Percentiles rank a stretch among this genome's conserved stretches.
phyloP scores from a whole-genome alignment of 345 rosid genomes.

The Lumnitzera littorea region DNA sequence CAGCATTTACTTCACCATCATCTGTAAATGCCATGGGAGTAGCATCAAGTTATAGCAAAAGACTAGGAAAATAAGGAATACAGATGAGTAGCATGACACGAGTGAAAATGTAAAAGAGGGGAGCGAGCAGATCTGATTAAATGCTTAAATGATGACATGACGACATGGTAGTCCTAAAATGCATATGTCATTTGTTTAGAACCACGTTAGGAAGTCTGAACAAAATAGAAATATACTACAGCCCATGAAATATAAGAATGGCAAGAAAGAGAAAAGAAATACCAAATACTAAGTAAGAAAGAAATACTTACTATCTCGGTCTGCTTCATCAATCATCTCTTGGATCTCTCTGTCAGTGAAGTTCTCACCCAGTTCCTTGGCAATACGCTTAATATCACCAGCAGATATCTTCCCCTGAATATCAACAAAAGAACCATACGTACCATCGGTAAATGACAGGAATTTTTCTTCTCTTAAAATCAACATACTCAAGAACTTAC shows the following conservation, averaged over 20 bases:
- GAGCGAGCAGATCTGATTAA: too few species aligned
- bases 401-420: constrained; percentile 70
- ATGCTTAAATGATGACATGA: too few species aligned
- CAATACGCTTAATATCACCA: constrained; percentile 49
- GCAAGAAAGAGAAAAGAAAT: too few species aligned
- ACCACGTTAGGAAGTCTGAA: background rate
- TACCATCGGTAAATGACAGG: background rate
- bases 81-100: too few species aligned
- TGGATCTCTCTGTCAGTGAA: constrained; percentile 62
- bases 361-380: constrained; percentile 74
- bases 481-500: constrained; percentile 24
- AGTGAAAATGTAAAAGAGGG: too few species aligned
- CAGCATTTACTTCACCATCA: constrained; percentile 62
- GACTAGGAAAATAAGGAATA: background rate
- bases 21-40: constrained; percentile 26
- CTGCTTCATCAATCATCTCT: constrained; percentile 88
- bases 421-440: background rate
- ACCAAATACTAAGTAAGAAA: background rate
- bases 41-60: background rate
- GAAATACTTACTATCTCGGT: constrained; percentile 58
- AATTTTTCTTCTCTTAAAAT: too few species aligned
- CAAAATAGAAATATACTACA: too few species aligned
- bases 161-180: too few species aligned
- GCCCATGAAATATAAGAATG: too few species aligned
- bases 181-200: too few species aligned